Base-by-base conservation (phyloP, 2,329 filamentous ascomycete genomes). In the Myriosclerotinia curreyana region DNA sequence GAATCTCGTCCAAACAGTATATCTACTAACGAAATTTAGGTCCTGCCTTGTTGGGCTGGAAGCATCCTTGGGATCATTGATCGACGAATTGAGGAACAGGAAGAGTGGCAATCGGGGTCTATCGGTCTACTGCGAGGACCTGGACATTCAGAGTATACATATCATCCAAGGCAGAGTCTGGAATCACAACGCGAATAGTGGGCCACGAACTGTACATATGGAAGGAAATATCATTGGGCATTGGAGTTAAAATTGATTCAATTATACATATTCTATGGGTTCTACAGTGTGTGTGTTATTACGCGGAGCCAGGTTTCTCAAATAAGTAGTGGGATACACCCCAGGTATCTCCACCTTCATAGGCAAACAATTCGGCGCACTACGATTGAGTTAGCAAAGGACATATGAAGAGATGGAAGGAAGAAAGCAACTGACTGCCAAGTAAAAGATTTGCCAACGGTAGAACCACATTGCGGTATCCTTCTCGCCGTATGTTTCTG, bases 21-120 rank as follows among this genome's bases (percentile, higher is more conserved):
- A 22, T 5, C 28, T 53, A 55, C 70, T 73, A 69, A 73, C 65
- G 25, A 40, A 9, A 22, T 5, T 28, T 67, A 87, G 85, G 85
- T 64, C 83, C 94, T 31, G 94, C 87, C 62, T 81, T 98, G 69
- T 77, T 99, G 73, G 95, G 95, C 76, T 92, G 87, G 89, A 97
- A 92, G 81, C 95, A 98, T 79, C 95, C 92, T 70, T 97, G 92
- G 92, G 93, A 97, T 72, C 92, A 96, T 80, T 96, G 81, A 83
- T 78, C 65, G 68, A 59, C 22, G 60, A 40, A 42, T 28, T 15
- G 48, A 42, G 53, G n/a, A 58, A 28, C 22, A 20, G 46, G 5
- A 48, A 2, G n/a, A 6, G 54, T 14, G 36, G 49, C 48, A n/a
- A 40, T 53, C 15, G n/a, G 38, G 9, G n/a, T 56, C 40, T 46